Percentiles rank a stretch among this genome's conserved stretches.
Evolutionary conservation across 352 stramenopile species (phyloP).

Genomic region (Phytophthora sansomeana): DNA sequence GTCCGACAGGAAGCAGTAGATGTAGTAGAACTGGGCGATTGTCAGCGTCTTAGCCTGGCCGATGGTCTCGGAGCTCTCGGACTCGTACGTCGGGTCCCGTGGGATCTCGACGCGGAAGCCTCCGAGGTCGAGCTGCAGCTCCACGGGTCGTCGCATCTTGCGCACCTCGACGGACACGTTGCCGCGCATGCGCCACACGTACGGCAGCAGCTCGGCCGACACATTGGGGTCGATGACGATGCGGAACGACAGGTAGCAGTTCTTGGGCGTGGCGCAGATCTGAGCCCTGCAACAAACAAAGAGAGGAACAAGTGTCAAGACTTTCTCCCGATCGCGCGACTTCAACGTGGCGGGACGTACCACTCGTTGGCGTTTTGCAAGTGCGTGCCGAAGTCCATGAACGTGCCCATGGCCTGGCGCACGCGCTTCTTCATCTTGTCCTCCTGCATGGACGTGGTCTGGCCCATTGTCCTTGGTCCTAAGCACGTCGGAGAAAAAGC

Average conservation of each 20-base stretch:
- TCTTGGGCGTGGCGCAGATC: conserved; percentile 78
- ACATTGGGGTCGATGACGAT: conserved; percentile 74
- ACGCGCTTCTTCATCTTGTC: conserved; percentile 82
- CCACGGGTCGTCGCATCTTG: conserved; percentile 67
- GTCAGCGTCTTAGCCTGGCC: conserved; percentile 71
- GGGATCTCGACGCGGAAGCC: conserved; percentile 37
- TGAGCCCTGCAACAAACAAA: conserved; percentile 47
- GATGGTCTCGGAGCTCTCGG: conserved; percentile 51
- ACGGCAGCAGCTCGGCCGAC: conserved; percentile 70
- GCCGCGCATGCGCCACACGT: conserved; percentile 72
- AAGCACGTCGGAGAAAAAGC: conserved; percentile 27
- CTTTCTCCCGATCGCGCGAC: conserved; percentile 1
- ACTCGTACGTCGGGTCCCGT: conserved; percentile 29
- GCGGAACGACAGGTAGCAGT: conserved; percentile 77
- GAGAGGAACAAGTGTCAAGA: conserved; percentile 5
- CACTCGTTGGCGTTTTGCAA: conserved; percentile 83
- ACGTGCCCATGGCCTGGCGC: conserved; percentile 70
- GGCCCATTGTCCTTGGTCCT: conserved; percentile 53
- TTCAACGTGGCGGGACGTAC: conserved; percentile 42
- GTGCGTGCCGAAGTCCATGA: conserved; percentile 76
- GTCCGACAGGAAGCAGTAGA: conserved; percentile 84
- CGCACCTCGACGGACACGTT: conserved; percentile 80
- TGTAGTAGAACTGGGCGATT: conserved; percentile 83
- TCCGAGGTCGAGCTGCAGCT: conserved; percentile 37
- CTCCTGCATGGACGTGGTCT: conserved; percentile 73